Evolutionary conservation across 1,284 basidiomycete genomes (phyloP), one percentile per base, ranked within the genome.

Genomic region (Trichosporon asahii): DNA sequence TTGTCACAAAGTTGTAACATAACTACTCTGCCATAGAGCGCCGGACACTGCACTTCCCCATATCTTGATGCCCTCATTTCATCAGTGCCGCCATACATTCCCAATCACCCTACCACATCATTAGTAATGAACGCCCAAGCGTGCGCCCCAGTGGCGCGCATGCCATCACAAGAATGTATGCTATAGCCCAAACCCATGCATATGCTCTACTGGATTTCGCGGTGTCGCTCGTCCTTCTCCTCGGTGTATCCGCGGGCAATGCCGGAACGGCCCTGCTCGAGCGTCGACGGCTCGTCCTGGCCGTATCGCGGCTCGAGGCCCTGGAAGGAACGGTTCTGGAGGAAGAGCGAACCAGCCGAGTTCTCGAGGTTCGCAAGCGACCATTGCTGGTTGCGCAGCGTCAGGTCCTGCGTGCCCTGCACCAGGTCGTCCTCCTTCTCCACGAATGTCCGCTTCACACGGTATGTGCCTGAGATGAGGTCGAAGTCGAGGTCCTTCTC

Each of bases 191-290:
- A 53, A 9, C 15, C 21, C 49, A 31, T 31, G 14, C 27, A 29
- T 31, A 61, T 61, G 57, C 29, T 61, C 15, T n/a, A 37, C 55
- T n/a, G 7, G 15, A 31, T 31, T 27, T 61, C 57, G 27, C 29
- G 27, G 29, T 44, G 57, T n/a, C 57, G 57, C 23, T 68, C 67
- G 9, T 73, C 68, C 70, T 77, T 80, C 75, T 84, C 83, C 71
- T 82, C 86, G 15, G 86, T 85, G 80, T 99, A 98, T 4, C 91
- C 93, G 73, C 90, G 88, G 35, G 96, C 95, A 65, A 97, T 92
- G 3, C 96, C 96, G 74, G 88, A 92, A 69, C 93, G 85, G 0
- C 94, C 96, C 82, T 96, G 90, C 83, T 98, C 93, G 67, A 99
- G 84, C 63, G 89, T 78, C 71, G 91, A 89, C 0, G 95, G 94